Evolutionary conservation across 2,329 filamentous ascomycete species (phyloP).

Genomic region (Fusarium sp.): DNA sequence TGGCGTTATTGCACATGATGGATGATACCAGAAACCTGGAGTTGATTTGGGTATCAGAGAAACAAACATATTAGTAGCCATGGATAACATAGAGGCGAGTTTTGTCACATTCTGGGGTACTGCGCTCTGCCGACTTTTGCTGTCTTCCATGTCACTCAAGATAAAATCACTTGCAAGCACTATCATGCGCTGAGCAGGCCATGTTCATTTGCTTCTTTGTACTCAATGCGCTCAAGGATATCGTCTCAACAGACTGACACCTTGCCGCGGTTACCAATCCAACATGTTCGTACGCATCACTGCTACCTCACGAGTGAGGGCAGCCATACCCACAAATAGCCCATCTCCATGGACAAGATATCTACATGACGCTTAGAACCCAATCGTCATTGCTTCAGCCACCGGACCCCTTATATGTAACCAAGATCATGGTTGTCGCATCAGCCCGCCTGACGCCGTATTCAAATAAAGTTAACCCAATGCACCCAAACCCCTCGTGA

Average conservation of each 20-base stretch:
- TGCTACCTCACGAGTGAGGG: background rate
- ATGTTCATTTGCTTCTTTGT: background rate
- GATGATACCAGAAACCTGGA: conserved; percentile 6
- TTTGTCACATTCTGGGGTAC: background rate
- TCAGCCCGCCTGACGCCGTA: conserved; percentile 32
- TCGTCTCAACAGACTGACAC: background rate
- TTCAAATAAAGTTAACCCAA: conserved; percentile 30
- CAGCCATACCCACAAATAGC: background rate
- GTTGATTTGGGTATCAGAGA: conserved; percentile 6
- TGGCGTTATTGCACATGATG: background rate
- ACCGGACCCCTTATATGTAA: background rate
- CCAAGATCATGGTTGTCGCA: conserved; percentile 10
- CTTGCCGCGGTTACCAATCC: background rate
- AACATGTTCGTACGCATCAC: background rate
- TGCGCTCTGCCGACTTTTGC: background rate
- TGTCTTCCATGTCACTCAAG: background rate
- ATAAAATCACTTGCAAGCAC: background rate
- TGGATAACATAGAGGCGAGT: background rate
- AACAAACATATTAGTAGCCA: background rate
- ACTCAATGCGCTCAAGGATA: background rate
- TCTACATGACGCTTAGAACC: background rate
- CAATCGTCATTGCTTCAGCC: background rate
- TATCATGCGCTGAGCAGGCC: background rate
- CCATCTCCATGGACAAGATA: background rate
- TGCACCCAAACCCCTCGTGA: conserved; percentile 28